phyloP scores from a whole-genome alignment of 768 basidiomycete genomes.

The Tulasnella sp. region DNA sequence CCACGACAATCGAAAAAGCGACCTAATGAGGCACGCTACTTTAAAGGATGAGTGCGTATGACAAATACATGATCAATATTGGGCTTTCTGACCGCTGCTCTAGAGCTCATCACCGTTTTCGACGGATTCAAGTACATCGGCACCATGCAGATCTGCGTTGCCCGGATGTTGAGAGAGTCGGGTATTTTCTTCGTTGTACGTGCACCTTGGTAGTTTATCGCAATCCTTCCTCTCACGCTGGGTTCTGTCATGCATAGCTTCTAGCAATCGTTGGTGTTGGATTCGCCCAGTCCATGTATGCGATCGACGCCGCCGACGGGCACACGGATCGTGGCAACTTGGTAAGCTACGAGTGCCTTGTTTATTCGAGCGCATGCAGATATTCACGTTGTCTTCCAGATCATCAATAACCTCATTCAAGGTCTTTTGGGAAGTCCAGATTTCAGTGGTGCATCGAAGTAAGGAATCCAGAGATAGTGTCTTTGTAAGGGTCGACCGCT shows the following conservation, averaged over 20 bases:
- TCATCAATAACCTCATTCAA: slow-evolving; percentile 71
- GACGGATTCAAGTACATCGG: slow-evolving; percentile 86
- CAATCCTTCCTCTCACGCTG: background rate
- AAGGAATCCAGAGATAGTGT: slow-evolving; percentile 20
- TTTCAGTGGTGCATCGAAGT: slow-evolving; percentile 40
- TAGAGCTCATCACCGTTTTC: slow-evolving; percentile 75
- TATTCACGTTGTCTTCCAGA: slow-evolving; percentile 39
- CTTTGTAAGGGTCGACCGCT: background rate
- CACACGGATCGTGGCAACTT: slow-evolving; percentile 49
- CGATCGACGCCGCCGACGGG: slow-evolving; percentile 88
- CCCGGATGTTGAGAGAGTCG: slow-evolving; percentile 89
- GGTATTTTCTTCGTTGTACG: slow-evolving; percentile 83
- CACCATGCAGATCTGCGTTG: slow-evolving; percentile 89
- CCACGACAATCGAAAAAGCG: background rate
- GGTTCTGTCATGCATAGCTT: slow-evolving; percentile 44
- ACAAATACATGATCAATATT: slow-evolving; percentile 5
- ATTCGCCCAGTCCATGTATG: slow-evolving; percentile 82
- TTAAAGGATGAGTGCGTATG: slow-evolving; percentile 71
- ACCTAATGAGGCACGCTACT: background rate
- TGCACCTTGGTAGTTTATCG: background rate
- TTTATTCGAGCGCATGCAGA: background rate
- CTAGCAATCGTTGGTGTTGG: slow-evolving; percentile 78
- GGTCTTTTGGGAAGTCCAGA: slow-evolving; percentile 49
- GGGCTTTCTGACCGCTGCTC: background rate
- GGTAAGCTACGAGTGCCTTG: slow-evolving; percentile 38